Percentiles rank a stretch among this genome's conserved stretches.
Conservation (phyloP, 371 early-diverging fungal species). For the Smittium culicis region DNA sequence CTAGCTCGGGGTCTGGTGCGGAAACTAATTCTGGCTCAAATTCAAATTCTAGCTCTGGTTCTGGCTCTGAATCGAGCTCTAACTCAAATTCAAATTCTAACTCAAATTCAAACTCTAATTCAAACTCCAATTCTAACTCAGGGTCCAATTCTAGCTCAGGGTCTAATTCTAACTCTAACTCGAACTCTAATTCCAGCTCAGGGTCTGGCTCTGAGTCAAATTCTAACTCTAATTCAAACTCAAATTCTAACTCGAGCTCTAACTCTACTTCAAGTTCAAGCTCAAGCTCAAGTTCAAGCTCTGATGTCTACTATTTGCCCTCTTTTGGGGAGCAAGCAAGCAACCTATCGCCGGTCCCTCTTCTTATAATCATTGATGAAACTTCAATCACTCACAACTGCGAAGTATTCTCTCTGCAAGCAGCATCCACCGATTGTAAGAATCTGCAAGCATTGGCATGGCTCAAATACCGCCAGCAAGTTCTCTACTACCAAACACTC, state of each 20-base stretch:
- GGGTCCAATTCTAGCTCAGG: background rate
- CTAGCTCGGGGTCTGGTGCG: background rate
- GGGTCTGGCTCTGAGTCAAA: background rate
- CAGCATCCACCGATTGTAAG: constrained; percentile 19
- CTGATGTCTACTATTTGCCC: background rate
- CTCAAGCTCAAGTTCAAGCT: background rate
- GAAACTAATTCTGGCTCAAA: background rate
- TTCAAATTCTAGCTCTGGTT: background rate
- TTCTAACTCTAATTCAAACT: background rate
- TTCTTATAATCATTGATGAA: constrained; percentile 25
- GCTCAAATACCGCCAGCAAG: constrained; percentile 32
- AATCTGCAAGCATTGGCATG: constrained; percentile 32
- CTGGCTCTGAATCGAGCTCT: background rate
- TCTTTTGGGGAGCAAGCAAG: too few species aligned
- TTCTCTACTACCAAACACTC: constrained; percentile 33
- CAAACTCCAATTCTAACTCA: background rate
- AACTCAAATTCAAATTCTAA: background rate
- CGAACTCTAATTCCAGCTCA: background rate
- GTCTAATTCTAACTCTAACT: background rate
- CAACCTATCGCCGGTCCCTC: constrained; percentile 16
- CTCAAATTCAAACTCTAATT: background rate
- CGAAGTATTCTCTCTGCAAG: constrained; percentile 16
- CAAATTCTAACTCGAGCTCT: background rate
- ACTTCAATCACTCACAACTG: constrained; percentile 26
- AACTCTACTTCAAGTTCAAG: background rate